Evolutionary conservation across 2,329 filamentous ascomycete genomes (phyloP).

Genomic region (Pseudocercospora crystallina): DNA sequence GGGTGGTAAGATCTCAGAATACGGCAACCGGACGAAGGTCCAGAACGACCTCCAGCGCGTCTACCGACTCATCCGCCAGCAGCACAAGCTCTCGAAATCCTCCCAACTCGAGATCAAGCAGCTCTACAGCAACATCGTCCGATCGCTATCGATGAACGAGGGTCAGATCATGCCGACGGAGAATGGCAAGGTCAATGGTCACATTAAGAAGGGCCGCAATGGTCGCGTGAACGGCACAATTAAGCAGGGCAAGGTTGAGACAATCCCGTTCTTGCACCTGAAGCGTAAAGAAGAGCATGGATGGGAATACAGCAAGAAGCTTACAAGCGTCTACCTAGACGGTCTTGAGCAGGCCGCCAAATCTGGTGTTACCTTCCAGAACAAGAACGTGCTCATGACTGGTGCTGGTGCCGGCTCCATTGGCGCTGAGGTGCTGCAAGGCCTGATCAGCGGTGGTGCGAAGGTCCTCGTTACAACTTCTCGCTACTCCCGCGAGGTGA

Average conservation of each 20-base stretch:
- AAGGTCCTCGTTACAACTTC: conserved; percentile 97
- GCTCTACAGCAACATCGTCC: conserved; percentile 89
- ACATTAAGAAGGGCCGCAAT: conserved; percentile 56
- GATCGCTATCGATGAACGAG: conserved; percentile 95
- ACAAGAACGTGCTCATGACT: conserved; percentile 97
- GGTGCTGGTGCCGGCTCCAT: conserved; percentile 97
- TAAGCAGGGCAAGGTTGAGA: conserved; percentile 88
- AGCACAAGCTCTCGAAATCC: conserved; percentile 95
- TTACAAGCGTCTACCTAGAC: conserved; percentile 89
- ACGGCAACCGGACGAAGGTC: conserved; percentile 96
- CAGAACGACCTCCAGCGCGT: conserved; percentile 93
- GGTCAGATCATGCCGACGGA: conserved; percentile 93
- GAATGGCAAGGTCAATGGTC: conserved; percentile 64
- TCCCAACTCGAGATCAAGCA: conserved; percentile 96
- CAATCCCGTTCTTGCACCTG: conserved; percentile 94
- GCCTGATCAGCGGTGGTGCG: conserved; percentile 91
- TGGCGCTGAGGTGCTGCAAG: conserved; percentile 93
- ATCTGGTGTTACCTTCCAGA: conserved; percentile 84
- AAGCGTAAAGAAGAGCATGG: conserved; percentile 92
- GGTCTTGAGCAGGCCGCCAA: conserved; percentile 86
- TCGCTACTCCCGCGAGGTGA: conserved; percentile 93
- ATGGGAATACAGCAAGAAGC: conserved; percentile 99
- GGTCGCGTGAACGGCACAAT: conserved; percentile 47
- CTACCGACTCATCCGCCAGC: conserved; percentile 97
- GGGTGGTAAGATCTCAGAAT: conserved; percentile 96